Evolutionary conservation across 768 basidiomycete species (phyloP), one percentile per base, ranked within the genome.

Genomic region (Tulasnella sp.): DNA sequence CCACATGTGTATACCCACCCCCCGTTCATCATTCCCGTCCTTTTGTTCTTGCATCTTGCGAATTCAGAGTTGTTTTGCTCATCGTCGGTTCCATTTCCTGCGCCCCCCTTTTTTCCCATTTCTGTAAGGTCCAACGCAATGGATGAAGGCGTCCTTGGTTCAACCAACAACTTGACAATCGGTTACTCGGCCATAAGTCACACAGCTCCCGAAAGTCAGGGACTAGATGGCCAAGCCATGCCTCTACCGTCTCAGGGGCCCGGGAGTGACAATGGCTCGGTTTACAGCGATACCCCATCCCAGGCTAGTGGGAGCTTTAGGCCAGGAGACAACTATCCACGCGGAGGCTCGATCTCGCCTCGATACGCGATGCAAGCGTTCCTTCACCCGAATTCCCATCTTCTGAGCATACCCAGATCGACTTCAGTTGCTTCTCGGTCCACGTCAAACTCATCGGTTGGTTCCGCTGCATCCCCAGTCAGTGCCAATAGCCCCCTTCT

Each of bases 111-210:
- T 58, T 62, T 52, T 77, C 42, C 58, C 48, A 27, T 36, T 77
- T 77, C 58, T 77, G 76, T 77, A 77, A 77, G 76, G 76, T 77
- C 76, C 76, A 40, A 56, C 40, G 10, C 40, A n/a, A 62, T 77
- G 76, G 76, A 62, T 71, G 76, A 77, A 77, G 76, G 44, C 34
- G 34, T 34, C 75, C 62, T 68, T 68, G 62, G 62, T 68, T 5
- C 62, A 68, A 68, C 34, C 62, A 40, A 74, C 73, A 74, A 40
- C 73, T 0, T 74, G 12, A 40, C 44, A 38, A 46, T 40, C n/a
- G 73, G 39, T 24, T 46, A 74, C 39, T 40, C 44, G 38, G 38
- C 14, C 10, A 6, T 74, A 46, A 46, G 44, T 74, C 72, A 40
- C 72, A 27, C 72, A 46, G n/a, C n/a, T 40, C 73, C n/a, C 39